Evolutionary conservation across 2,329 filamentous ascomycete genomes (phyloP).

Genomic region (Exserohilum turcica): DNA sequence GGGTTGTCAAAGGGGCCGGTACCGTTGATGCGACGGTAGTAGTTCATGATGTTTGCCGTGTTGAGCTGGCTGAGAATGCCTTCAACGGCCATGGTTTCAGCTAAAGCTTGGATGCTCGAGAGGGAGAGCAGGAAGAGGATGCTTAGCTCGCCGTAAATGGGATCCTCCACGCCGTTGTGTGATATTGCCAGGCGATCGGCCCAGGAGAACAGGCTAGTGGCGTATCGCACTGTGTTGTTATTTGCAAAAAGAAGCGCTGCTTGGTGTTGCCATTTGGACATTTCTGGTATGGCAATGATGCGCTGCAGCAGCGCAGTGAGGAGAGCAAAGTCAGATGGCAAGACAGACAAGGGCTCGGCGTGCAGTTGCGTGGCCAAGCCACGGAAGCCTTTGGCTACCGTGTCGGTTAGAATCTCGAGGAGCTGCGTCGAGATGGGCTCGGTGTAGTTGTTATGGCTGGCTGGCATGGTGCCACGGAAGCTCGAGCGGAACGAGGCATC

Average conservation of each 20-base stretch:
- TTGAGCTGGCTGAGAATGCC: conserved; percentile 80
- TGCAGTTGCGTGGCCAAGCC: conserved; percentile 82
- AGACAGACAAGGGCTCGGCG: conserved; percentile 67
- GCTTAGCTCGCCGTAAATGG: conserved; percentile 91
- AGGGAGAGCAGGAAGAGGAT: conserved; percentile 87
- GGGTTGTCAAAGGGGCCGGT: conserved; percentile 81
- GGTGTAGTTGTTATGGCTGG: conserved; percentile 50
- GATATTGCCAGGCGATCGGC: conserved; percentile 75
- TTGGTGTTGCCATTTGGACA: conserved; percentile 64
- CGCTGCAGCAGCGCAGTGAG: conserved; percentile 88
- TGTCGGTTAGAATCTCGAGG: conserved; percentile 77
- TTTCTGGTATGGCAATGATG: conserved; percentile 76
- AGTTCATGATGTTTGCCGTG: conserved; percentile 76
- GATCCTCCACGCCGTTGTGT: conserved; percentile 67
- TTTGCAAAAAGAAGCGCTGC: conserved; percentile 58
- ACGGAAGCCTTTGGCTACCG: conserved; percentile 82
- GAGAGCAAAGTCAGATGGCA: conserved; percentile 81
- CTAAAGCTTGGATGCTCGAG: conserved; percentile 77
- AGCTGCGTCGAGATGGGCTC: conserved; percentile 52
- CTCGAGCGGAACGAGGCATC: conserved; percentile 38
- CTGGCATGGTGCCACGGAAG: conserved; percentile 43
- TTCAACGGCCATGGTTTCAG: conserved; percentile 88
- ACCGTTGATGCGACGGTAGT: conserved; percentile 69
- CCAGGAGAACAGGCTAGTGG: conserved; percentile 90
- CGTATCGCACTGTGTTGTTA: conserved; percentile 75